Conservation (phyloP, 179 eudicot species). For the Patellifolia procumbens region DNA sequence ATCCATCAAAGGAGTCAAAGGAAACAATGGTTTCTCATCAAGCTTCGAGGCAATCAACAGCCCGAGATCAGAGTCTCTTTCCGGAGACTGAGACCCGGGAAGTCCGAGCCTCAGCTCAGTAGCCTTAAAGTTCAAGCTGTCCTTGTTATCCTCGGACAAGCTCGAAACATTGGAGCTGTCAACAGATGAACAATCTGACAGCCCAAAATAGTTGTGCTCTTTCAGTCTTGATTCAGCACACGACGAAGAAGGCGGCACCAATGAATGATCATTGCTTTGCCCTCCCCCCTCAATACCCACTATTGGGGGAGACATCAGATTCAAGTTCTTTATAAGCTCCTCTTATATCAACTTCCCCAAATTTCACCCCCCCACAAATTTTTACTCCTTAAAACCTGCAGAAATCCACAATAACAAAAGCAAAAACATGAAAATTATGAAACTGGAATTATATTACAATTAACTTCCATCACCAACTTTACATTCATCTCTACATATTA, state of each 20-base stretch:
- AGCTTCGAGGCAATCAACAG: conserved; percentile 45
- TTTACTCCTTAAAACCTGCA: conserved; percentile 15
- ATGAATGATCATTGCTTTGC: conserved; percentile 43
- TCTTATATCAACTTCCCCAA: conserved; percentile 4
- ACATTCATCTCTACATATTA: not conserved
- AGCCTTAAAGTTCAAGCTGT: conserved; percentile 69
- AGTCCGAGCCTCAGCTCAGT: conserved; percentile 90
- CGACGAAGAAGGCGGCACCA: conserved; percentile 51
- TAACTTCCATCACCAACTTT: not conserved
- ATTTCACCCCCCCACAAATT: conserved; percentile 1
- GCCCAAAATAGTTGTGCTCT: conserved; percentile 73
- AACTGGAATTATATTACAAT: no score
- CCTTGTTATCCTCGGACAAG: conserved; percentile 48
- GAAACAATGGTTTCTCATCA: conserved; percentile 77
- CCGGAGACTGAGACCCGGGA: conserved; percentile 90
- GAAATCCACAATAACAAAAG: not conserved
- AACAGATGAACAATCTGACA: conserved; percentile 79
- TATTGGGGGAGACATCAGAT: conserved; percentile 69
- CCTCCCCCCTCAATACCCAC: conserved; percentile 71
- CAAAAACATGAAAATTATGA: not conserved
- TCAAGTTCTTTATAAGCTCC: not conserved
- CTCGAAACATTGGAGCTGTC: conserved; percentile 65
- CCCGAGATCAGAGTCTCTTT: conserved; percentile 49
- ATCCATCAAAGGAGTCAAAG: conserved; percentile 71
- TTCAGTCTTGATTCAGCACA: conserved; percentile 45